A percentile compares a stretch with the other conserved stretches of the same genome.
Conservation (phyloP, 1,284 basidiomycete species). For the Tausonia pullulans region DNA sequence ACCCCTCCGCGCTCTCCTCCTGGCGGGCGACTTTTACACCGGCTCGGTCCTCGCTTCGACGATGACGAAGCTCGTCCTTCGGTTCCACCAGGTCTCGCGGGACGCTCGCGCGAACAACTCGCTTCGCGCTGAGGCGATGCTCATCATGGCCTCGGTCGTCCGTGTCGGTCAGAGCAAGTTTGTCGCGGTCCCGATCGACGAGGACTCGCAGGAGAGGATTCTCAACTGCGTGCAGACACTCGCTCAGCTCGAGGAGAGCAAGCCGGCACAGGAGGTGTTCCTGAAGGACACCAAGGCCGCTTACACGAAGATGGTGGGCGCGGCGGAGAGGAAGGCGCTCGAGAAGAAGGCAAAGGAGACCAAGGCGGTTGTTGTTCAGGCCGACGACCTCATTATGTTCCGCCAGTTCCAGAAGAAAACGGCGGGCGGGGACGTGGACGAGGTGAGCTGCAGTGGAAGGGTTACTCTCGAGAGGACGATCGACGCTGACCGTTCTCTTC, state of each 20-base stretch:
- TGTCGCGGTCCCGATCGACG: conserved; percentile 85
- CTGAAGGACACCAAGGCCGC: conserved; percentile 84
- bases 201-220: conserved; percentile 94
- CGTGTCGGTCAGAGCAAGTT: conserved; percentile 96
- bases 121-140: conserved; percentile 89
- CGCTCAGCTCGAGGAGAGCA: conserved; percentile 52
- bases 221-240: conserved; percentile 93
- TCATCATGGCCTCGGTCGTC: conserved; percentile 95
- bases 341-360: conserved; percentile 66
- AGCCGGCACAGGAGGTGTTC: conserved; percentile 71
- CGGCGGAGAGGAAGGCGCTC: conserved; percentile 80
- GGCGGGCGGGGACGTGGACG: conserved; percentile 59
- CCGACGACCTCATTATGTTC: conserved; percentile 87
- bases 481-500: neutral
- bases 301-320: conserved; percentile 85
- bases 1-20: conserved; percentile 75
- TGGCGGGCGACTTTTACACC: conserved; percentile 96
- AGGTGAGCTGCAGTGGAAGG: conserved; percentile 44
- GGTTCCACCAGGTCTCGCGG: conserved; percentile 53
- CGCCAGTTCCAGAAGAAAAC: conserved; percentile 89
- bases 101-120: conserved; percentile 55
- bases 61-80: conserved; percentile 81
- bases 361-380: conserved; percentile 67
- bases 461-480: neutral
- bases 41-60: conserved; percentile 80